Percentiles rank a stretch among this genome's conserved stretches.
Evolutionary conservation across 768 basidiomycete species (phyloP).

Genomic region (Lanmaoa rubissima): DNA sequence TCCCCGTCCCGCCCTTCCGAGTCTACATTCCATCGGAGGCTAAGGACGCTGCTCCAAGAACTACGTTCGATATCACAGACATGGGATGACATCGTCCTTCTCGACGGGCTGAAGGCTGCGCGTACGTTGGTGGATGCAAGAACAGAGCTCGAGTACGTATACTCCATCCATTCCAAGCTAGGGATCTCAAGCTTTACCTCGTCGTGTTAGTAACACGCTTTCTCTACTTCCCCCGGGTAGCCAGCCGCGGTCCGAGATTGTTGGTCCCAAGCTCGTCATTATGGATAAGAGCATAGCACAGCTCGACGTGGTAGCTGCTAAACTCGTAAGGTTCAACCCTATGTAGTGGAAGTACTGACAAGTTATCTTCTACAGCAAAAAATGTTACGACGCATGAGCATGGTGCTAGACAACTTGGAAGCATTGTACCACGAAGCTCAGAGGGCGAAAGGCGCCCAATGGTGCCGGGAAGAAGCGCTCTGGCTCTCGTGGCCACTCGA

Average conservation of each 20-base stretch:
- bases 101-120: constrained; percentile 78
- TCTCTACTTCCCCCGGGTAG: constrained; percentile 48
- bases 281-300: constrained; percentile 68
- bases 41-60: constrained; percentile 67
- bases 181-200: not conserved
- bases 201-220: constrained; percentile 55
- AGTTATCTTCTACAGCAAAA: constrained; percentile 49
- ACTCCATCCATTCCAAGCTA: not conserved
- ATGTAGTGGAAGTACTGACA: not conserved
- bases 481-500: constrained; percentile 84
- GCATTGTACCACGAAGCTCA: constrained; percentile 63
- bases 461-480: constrained; percentile 68
- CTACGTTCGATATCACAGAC: constrained; percentile 58
- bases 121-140: constrained; percentile 70
- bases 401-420: constrained; percentile 64
- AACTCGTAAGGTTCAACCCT: constrained; percentile 53
- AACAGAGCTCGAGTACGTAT: constrained; percentile 80
- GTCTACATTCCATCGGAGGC: constrained; percentile 78
- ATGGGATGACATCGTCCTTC: constrained; percentile 81
- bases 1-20: constrained; percentile 50
- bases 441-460: constrained; percentile 67
- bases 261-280: constrained; percentile 59
- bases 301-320: constrained; percentile 54
- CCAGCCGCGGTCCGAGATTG: constrained; percentile 56
- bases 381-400: constrained; percentile 65